phyloP scores from a whole-genome alignment of 805 yeast species.

The Metschnikowia amazonensis region DNA sequence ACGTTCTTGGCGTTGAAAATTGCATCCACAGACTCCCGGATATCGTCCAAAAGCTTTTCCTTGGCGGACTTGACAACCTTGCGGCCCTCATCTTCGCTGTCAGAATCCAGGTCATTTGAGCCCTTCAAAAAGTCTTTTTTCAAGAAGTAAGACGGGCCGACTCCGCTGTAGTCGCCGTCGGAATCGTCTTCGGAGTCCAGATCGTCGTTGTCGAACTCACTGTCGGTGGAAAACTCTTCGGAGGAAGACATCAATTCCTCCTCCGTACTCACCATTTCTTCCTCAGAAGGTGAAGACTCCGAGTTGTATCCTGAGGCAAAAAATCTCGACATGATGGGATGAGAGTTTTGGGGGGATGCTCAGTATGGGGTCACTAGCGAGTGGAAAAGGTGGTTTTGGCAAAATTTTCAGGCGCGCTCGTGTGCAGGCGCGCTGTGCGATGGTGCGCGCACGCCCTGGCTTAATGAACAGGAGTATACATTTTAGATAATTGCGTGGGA shows the following conservation, averaged over 20 bases:
- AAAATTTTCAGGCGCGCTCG: constrained; percentile 14
- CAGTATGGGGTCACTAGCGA: constrained; percentile 6
- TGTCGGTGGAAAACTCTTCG: constrained; percentile 41
- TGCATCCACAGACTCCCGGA: constrained; percentile 60
- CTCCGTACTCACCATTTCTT: constrained; percentile 48
- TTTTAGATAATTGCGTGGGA: no score
- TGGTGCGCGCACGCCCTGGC: constrained; percentile 12
- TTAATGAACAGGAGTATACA: no score
- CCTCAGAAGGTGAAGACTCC: constrained; percentile 51
- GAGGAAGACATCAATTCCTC: constrained; percentile 56
- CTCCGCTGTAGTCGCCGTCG: constrained; percentile 35
- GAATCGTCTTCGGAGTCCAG: constrained; percentile 22
- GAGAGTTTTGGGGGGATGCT: constrained; percentile 6
- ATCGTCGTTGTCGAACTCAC: constrained; percentile 49
- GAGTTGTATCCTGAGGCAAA: constrained; percentile 64
- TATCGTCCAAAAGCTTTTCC: constrained; percentile 88
- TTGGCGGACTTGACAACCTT: constrained; percentile 90
- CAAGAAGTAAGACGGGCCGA: constrained; percentile 54
- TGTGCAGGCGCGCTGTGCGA: constrained; percentile 11
- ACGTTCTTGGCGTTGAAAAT: constrained; percentile 66
- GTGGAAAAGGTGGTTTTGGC: constrained; percentile 5
- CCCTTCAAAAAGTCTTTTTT: constrained; percentile 48
- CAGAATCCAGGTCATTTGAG: constrained; percentile 38
- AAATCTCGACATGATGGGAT: constrained; percentile 77
- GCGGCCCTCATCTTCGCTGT: constrained; percentile 64